Base-by-base conservation (phyloP, 1,284 basidiomycete species). In the Singerocomus rubriflavus region DNA sequence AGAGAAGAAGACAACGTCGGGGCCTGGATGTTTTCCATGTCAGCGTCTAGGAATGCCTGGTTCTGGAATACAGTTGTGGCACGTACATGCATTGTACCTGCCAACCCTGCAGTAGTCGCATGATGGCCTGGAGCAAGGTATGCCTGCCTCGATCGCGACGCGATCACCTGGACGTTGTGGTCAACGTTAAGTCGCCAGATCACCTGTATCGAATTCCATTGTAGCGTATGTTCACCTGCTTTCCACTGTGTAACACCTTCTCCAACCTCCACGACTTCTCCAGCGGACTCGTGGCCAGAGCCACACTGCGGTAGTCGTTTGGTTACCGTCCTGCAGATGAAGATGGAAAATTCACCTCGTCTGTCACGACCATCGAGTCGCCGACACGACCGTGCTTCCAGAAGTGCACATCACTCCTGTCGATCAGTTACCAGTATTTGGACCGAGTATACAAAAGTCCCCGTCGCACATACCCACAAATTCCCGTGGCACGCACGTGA, bases 331-430 rank as follows among this genome's bases (percentile, higher is more conserved):
- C n/a, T n/a, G 17, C 13, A 9, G 17, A 38, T 21, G 17, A 21
- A 11, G 21, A 29, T 13, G 21, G 39, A 25, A 8, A 26, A 48
- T 40, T 50, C 53, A 79, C 80, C 68, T 82, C 80, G 52, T 83
- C 82, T 26, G 75, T 78, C 31, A 84, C 82, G 27, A 84, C 69
- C 82, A 85, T 85, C 1, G 80, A 80, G 57, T 82, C 79, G 16
- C 81, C 81, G 46, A 85, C 75, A 30, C 77, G 68, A 4, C 81
- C 81, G 63, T 84, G 81, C 56, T 82, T 74, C 81, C 81, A 84
- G 62, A 84, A 84, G 61, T 84, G 81, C 55, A 84, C 78, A 53
- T 84, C 81, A 46, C 79, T 78, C 70, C 78, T 79, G 52, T 51
- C 26, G 32, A 37, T 41, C 35, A 30, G 39, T 25, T 16, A 1